Evolutionary conservation across 139 green algal genomes (phyloP), one percentile per base, ranked within the genome.

Genomic region (Gonium pectorale): DNA sequence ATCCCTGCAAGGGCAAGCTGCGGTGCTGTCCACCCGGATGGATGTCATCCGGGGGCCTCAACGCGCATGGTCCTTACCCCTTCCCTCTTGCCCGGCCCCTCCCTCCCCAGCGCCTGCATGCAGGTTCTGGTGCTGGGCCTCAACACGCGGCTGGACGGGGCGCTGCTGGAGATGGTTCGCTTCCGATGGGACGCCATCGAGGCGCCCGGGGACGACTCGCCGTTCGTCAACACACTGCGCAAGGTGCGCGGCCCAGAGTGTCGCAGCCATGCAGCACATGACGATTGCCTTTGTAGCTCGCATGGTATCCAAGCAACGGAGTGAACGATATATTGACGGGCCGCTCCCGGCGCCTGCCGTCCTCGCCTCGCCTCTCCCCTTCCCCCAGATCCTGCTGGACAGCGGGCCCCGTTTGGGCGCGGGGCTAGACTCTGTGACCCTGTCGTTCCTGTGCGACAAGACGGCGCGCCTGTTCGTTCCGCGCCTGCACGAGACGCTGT

Each of bases 371-470:
- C n/a, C n/a, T n/a, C n/a, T n/a, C 37, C 31, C 70, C 70, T 22
- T 49, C 46, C 73, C 33, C 37, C 72, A 87, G 69, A 87, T 95
- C 60, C 59, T 98, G 33, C 46, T 88, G 29, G 93, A 97, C 37
- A 49, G 60, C 9, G 94, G 86, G 21, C 88, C 92, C 21, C 77
- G 89, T 0, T 54, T 98, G 70, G 93, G 95, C 17, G 29, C 81
- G 0, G 84, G 86, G 27, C 91, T 99, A 67, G 92, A 94, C 13
- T 40, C 68, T 13, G 87, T 92, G 64, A 91, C 99, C 92, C 96
- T 98, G 82, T 89, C 87, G 60, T 99, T 97, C 92, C 95, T 99
- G 79, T 97, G 95, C 67, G 96, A 99, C 91, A 98, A 99, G 94
- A 89, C 98, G 90, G 94, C 92, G 27, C 92, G 93, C 46, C 94